Conservation (phyloP, 2,329 filamentous ascomycete species). For the Colletotrichum limetticola region DNA sequence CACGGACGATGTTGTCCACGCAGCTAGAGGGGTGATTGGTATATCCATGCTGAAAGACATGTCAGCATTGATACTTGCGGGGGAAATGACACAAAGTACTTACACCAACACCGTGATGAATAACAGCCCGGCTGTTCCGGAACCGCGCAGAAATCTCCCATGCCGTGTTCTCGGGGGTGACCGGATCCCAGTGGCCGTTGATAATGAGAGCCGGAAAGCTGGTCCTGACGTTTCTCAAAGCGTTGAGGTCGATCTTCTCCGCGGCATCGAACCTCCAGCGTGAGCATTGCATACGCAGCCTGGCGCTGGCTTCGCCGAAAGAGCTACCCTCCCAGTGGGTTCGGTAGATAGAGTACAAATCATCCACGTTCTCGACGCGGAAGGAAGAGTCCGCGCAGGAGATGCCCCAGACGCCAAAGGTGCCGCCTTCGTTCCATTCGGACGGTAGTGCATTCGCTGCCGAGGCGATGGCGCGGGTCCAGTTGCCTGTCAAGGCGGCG, state of each 20-base stretch:
- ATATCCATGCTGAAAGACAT: neutral
- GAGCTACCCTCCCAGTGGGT: neutral
- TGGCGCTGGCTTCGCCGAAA: neutral
- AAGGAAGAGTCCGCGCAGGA: neutral
- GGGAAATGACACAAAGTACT: neutral
- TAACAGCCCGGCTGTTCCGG: neutral
- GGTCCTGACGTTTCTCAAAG: neutral
- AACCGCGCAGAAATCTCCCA: neutral
- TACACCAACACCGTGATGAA: neutral
- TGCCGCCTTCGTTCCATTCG: neutral
- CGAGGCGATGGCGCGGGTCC: neutral
- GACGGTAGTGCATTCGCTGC: neutral
- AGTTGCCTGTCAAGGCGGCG: neutral
- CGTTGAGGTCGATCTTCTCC: neutral
- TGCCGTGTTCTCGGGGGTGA: neutral
- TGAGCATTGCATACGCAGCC: neutral
- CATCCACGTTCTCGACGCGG: neutral
- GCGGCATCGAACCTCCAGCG: neutral
- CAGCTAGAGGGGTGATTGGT: neutral
- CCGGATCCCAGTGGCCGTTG: neutral
- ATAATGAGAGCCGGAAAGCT: neutral
- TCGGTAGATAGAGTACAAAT: neutral
- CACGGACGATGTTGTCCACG: neutral
- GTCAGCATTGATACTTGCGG: neutral
- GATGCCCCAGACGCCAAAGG: neutral